Evolutionary conservation across 805 yeast genomes (phyloP), one percentile per base, ranked within the genome.

Genomic region (Saturnispora gosingensis): DNA sequence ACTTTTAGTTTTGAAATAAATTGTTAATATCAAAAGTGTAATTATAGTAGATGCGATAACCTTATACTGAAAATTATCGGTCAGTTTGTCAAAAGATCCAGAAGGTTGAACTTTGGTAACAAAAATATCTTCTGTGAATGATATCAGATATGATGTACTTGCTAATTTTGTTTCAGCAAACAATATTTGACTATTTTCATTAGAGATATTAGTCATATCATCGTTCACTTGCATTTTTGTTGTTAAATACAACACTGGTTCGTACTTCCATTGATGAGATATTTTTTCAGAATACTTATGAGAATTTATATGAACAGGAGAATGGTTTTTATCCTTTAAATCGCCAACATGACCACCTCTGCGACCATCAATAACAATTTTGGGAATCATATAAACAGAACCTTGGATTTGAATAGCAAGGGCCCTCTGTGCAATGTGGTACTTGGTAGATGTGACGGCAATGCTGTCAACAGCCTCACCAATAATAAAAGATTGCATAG

Each of bases 41-140:
- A 67, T 65, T 3, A 90, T 74, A 1, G 96, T 86, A 5, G 72
- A 55, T 6, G 84, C 45, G 43, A 91, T 74, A 58, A 81, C 83
- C 13, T 70, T 62, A 60, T 80, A 84, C 59, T 83, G 88, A 62
- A 93, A 93, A 48, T 74, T 72, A 30, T 74, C 68, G 25, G 82
- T 77, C 64, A 91, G 73, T 48, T 79, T 72, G 67, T 91, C 99
- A 67, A 87, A 90, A 39, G 88, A 86, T 43, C 78, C 78, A 0
- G 97, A 87, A 0, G 98, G 97, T 48, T 84, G 77, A 16, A 85
- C 74, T 52, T 80, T 73, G 0, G 95, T 83, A 61, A 90, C 86
- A 69, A 86, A 90, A 6, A 85, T 64, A 62, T 88, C 95, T n/a
- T 73, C 66, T 18, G 84, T 87, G 44, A 80, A 68, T 36, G 76